Evolutionary conservation across 129 eudicot species (phyloP).

Genomic region (Chrysanthemum seticuspe): DNA sequence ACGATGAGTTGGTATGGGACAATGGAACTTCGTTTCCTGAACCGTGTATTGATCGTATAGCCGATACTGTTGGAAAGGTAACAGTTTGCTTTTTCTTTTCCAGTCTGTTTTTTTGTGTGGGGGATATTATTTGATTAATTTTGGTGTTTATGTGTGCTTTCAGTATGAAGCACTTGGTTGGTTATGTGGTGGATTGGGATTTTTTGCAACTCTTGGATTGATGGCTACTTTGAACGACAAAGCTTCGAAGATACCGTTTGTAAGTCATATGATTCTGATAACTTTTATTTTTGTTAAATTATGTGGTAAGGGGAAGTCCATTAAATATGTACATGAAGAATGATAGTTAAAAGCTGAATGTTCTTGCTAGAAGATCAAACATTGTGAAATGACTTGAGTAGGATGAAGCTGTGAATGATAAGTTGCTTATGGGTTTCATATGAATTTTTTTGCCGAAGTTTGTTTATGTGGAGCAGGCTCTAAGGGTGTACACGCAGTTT

Average conservation of each 20-base stretch:
- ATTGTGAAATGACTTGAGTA: no score
- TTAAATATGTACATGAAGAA: no score
- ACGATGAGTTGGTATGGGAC: slow-evolving; percentile 94
- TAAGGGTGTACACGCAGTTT: no score
- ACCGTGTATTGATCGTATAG: slow-evolving; percentile 93
- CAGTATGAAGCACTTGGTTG: slow-evolving; percentile 96
- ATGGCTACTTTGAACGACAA: slow-evolving; percentile 83
- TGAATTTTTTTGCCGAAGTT: no score
- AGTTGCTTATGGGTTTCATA: no score
- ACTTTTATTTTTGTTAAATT: no score
- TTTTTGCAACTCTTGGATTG: slow-evolving; percentile 71
- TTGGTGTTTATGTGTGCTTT: slow-evolving; percentile 13
- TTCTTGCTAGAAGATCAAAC: no score
- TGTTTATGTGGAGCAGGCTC: no score
- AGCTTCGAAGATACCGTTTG: slow-evolving; percentile 84
- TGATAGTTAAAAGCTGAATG: no score
- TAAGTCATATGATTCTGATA: slow-evolving; percentile 39
- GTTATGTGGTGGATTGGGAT: slow-evolving; percentile 89
- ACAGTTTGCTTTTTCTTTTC: neutral
- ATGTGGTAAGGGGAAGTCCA: neutral
- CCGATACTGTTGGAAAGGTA: slow-evolving; percentile 93
- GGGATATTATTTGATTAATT: neutral
- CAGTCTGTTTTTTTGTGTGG: neutral
- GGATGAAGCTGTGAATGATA: no score
- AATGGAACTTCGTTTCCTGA: slow-evolving; percentile 92